These are phyloP conservation scores for Phyllostachys edulis DNA, from an alignment of 176 grass and related monocot species.

Conservation along the genomic window DNA sequence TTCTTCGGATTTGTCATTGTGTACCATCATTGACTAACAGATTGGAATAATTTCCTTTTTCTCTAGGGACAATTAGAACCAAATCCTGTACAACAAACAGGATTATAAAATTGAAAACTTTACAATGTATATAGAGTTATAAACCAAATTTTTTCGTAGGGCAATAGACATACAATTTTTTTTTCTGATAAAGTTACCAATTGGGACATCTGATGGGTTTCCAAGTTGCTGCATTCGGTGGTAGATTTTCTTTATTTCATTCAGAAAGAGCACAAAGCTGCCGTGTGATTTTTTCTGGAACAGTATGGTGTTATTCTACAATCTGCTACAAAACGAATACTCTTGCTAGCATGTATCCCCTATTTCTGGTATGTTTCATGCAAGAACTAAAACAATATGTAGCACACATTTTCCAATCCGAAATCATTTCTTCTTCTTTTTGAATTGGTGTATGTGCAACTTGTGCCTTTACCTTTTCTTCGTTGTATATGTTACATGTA, in stretches of 20 bases:
- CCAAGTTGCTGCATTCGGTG: constrained; percentile 12
- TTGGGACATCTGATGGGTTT: background rate
- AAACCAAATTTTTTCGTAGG: background rate
- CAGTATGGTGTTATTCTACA: background rate
- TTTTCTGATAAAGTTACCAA: background rate
- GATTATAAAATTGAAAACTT: background rate
- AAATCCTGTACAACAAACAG: background rate
- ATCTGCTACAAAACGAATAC: background rate
- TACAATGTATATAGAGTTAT: background rate
- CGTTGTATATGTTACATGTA: background rate
- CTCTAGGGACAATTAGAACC: background rate
- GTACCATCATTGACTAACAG: background rate
- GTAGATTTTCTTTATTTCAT: background rate
- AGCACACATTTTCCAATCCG: background rate
- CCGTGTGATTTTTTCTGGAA: background rate
- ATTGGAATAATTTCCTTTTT: background rate
- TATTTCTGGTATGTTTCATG: background rate
- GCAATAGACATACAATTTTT: background rate
- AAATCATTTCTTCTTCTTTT: background rate
- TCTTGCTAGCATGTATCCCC: background rate
- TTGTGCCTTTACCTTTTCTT: background rate
- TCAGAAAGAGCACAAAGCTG: background rate
- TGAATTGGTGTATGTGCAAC: background rate
- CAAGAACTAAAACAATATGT: background rate
- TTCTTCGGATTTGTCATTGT: background rate